These are phyloP conservation scores for Penicillium palitans DNA, from an alignment of 2,329 filamentous ascomycete species.

Conservation along the genomic window DNA sequence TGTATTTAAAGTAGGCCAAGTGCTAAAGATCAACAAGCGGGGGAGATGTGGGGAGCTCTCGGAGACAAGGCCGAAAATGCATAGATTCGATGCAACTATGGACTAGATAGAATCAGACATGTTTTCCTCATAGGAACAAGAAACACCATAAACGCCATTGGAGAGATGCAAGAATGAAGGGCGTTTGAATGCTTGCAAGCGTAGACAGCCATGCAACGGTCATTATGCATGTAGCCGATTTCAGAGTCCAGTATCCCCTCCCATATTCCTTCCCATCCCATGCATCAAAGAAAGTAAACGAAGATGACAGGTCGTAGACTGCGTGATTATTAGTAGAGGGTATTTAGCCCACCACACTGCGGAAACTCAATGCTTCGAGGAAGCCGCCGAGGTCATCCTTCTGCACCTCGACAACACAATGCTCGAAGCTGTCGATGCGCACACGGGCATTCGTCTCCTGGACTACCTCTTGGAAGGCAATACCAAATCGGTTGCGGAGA, in stretches of 20 bases:
- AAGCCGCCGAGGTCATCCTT: slow-evolving; percentile 93
- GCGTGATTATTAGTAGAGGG: slow-evolving; percentile 21
- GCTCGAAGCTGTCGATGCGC: slow-evolving; percentile 93
- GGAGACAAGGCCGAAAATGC: slow-evolving; percentile 24
- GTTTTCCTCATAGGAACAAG: not conserved
- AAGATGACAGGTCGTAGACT: slow-evolving; percentile 27
- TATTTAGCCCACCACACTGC: slow-evolving; percentile 68
- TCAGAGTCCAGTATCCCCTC: slow-evolving; percentile 16
- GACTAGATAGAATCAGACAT: slow-evolving; percentile 18
- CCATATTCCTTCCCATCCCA: slow-evolving; percentile 18
- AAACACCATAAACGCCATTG: slow-evolving; percentile 24
- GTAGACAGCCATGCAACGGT: slow-evolving; percentile 19
- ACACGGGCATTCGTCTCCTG: slow-evolving; percentile 87
- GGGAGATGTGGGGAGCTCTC: slow-evolving; percentile 8
- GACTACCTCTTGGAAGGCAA: slow-evolving; percentile 92
- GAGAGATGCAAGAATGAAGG: slow-evolving; percentile 21
- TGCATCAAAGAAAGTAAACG: slow-evolving; percentile 18
- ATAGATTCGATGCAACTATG: slow-evolving; percentile 12
- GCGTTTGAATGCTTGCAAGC: slow-evolving; percentile 19
- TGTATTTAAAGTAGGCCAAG: not conserved
- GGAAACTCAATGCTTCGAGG: slow-evolving; percentile 86
- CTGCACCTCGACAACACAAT: slow-evolving; percentile 95
- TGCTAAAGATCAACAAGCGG: slow-evolving; percentile 6
- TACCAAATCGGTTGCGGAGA: slow-evolving; percentile 86
- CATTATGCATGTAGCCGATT: slow-evolving; percentile 17